A percentile compares a stretch with the other conserved stretches of the same genome.
Evolutionary conservation across 805 yeast genomes (phyloP).

Genomic region (Candida odintsovae): DNA sequence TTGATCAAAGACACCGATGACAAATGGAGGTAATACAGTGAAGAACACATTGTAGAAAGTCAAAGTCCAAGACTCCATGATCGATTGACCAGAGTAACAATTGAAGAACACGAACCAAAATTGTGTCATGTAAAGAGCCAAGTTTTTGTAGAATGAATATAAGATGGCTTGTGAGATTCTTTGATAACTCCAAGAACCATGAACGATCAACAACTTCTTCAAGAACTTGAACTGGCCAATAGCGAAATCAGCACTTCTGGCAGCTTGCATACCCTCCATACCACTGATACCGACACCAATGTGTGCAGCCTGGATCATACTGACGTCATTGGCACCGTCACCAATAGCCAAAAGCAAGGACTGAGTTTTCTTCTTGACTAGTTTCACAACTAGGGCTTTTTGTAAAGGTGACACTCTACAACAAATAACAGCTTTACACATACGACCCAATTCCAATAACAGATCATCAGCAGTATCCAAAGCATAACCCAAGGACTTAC

Average conservation of each 20-base stretch:
- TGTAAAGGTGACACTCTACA: constrained; percentile 98
- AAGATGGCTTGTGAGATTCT: constrained; percentile 88
- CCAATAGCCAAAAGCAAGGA: constrained; percentile 87
- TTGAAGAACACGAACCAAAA: constrained; percentile 95
- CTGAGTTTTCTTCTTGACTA: constrained; percentile 77
- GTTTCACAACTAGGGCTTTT: constrained; percentile 90
- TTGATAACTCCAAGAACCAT: constrained; percentile 97
- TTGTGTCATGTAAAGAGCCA: constrained; percentile 94
- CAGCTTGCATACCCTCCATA: constrained; percentile 99
- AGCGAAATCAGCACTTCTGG: constrained; percentile 95
- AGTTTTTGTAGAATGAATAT: constrained; percentile 93
- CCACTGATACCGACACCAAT: constrained; percentile 99
- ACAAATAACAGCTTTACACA: constrained; percentile 94
- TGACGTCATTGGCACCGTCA: constrained; percentile 98
- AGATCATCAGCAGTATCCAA: constrained; percentile 77
- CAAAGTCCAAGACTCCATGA: constrained; percentile 96
- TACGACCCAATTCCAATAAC: constrained; percentile 71
- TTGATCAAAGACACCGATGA: constrained; percentile 94
- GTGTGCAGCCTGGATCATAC: constrained; percentile 99
- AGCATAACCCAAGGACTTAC: constrained; percentile 84
- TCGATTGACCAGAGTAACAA: constrained; percentile 91
- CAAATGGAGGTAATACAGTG: constrained; percentile 93
- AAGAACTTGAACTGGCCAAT: constrained; percentile 92
- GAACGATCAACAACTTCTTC: constrained; percentile 79
- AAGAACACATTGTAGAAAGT: constrained; percentile 93